phyloP scores from a whole-genome alignment of 345 rosid species.

The Brassica cretica region DNA sequence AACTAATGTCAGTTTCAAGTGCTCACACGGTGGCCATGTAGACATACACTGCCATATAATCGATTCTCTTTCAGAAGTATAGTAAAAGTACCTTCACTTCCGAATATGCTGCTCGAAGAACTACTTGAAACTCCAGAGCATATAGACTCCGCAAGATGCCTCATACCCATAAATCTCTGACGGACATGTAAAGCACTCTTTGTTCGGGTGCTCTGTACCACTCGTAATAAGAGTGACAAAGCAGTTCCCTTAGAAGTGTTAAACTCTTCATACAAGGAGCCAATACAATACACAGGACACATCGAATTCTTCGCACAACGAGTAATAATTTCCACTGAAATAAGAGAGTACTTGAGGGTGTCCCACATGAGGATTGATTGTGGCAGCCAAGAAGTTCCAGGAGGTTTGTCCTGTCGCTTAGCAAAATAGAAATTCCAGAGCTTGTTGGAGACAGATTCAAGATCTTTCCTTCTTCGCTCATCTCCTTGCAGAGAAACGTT shows the following conservation, averaged over 20 bases:
- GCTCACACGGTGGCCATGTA: slow-evolving; percentile 16
- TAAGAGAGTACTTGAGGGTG: slow-evolving; percentile 77
- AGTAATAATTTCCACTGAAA: slow-evolving; percentile 75
- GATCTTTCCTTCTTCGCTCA: slow-evolving; percentile 47
- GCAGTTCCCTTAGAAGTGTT: slow-evolving; percentile 68
- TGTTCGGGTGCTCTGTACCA: slow-evolving; percentile 55
- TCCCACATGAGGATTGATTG: slow-evolving; percentile 83
- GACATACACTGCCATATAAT: background rate
- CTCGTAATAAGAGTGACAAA: slow-evolving; percentile 68
- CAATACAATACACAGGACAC: slow-evolving; percentile 51
- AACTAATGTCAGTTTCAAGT: slow-evolving; percentile 5
- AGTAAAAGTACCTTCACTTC: slow-evolving; percentile 49
- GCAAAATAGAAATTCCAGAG: slow-evolving; percentile 64
- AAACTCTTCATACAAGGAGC: slow-evolving; percentile 66
- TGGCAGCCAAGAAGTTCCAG: slow-evolving; percentile 47
- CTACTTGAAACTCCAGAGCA: slow-evolving; percentile 57
- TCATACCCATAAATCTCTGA: slow-evolving; percentile 81
- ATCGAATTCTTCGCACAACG: slow-evolving; percentile 59
- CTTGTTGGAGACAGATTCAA: slow-evolving; percentile 50
- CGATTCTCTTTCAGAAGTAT: slow-evolving; percentile 7
- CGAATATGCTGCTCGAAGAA: slow-evolving; percentile 39
- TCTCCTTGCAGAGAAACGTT: slow-evolving; percentile 46
- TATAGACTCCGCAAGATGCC: slow-evolving; percentile 76
- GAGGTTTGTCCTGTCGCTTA: slow-evolving; percentile 44
- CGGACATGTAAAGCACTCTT: slow-evolving; percentile 63